Evolutionary conservation across 139 green algal species (phyloP).

Genomic region (Haematococcus lacustris): DNA sequence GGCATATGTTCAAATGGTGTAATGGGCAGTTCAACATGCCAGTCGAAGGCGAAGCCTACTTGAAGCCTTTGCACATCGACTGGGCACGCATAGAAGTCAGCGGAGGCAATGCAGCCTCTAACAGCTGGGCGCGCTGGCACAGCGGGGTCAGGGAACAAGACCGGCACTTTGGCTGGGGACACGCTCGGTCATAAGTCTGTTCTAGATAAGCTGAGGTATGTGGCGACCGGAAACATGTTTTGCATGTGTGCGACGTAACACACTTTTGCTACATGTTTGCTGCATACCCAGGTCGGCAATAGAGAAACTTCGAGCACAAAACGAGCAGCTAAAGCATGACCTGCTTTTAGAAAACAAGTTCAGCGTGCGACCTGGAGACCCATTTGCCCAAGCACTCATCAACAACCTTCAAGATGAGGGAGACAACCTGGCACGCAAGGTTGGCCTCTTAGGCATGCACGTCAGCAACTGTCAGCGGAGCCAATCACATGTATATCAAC

Average conservation of each 20-base stretch:
- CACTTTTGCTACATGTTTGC: too few species aligned
- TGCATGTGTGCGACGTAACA: too few species aligned
- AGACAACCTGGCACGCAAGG: constrained; percentile 44
- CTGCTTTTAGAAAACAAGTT: constrained; percentile 87
- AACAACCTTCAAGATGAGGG: constrained; percentile 43
- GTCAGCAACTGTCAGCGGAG: too few species aligned
- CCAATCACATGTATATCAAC: constrained; percentile 11
- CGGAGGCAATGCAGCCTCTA: too few species aligned
- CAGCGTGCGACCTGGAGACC: constrained; percentile 55
- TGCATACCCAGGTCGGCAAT: constrained; percentile 76
- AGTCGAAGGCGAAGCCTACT: too few species aligned
- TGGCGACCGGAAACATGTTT: background rate
- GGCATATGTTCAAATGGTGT: background rate
- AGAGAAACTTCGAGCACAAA: constrained; percentile 70
- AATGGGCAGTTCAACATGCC: too few species aligned
- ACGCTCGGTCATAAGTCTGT: constrained; percentile 50
- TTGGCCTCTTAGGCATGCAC: constrained; percentile 6
- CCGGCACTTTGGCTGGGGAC: constrained; percentile 13
- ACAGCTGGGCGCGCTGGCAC: too few species aligned
- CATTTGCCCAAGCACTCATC: constrained; percentile 32
- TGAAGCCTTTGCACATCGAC: too few species aligned
- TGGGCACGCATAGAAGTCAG: too few species aligned
- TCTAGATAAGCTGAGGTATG: constrained; percentile 45
- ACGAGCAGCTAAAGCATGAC: constrained; percentile 83
- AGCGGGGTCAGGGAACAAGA: too few species aligned